Evolutionary conservation across 805 yeast species (phyloP).

Genomic region (Saccharomycopsis schoenii): DNA sequence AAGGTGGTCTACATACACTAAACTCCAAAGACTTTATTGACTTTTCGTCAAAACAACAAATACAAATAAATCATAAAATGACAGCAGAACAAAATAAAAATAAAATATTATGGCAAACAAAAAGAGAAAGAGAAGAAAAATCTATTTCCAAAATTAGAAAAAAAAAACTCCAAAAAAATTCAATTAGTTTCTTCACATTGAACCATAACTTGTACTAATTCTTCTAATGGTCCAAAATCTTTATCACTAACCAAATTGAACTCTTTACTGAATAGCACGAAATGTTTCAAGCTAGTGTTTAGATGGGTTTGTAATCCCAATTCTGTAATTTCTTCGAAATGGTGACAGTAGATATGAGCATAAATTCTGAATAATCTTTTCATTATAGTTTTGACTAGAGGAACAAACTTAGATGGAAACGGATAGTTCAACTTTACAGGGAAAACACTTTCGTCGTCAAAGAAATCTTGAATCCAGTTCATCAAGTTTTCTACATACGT

Average conservation of each 20-base stretch:
- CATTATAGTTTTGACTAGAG: constrained; percentile 74
- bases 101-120: not conserved
- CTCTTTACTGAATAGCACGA: constrained; percentile 77
- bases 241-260: constrained; percentile 65
- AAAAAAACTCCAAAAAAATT: not conserved
- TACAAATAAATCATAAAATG: not conserved
- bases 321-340: constrained; percentile 89
- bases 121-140: not conserved
- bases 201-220: constrained; percentile 63
- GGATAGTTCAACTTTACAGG: constrained; percentile 90
- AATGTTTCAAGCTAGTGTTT: constrained; percentile 91
- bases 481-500: constrained; percentile 87
- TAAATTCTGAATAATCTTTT: constrained; percentile 88
- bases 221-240: constrained; percentile 89
- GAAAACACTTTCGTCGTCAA: constrained; percentile 83
- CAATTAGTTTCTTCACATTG: constrained; percentile 24
- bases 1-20: constrained; percentile 22
- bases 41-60: not conserved
- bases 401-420: constrained; percentile 75
- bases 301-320: constrained; percentile 86
- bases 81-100: not conserved
- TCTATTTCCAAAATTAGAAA: not conserved
- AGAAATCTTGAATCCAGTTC: constrained; percentile 90
- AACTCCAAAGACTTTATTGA: constrained; percentile 22
- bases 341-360: constrained; percentile 97